Evolutionary conservation across 495 filamentous ascomycete species (phyloP), one percentile per base, ranked within the genome.

Genomic region (Pyrenula massariospora): DNA sequence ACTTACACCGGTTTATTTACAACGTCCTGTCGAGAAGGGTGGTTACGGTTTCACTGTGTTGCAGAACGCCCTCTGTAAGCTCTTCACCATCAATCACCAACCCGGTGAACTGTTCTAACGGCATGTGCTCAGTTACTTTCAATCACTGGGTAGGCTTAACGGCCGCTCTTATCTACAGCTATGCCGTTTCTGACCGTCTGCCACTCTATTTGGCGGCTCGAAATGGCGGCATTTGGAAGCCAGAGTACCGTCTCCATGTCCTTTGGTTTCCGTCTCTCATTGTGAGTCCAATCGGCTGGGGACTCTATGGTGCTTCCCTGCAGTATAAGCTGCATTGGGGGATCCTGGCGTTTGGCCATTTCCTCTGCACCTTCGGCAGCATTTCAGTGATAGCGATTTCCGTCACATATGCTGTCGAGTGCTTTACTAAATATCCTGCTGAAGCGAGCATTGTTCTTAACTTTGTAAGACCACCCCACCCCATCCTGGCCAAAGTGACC

Each of bases 351-450:
- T 55, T 78, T 1, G 76, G 59, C 2, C 63, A 70, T 22, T 74
- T 77, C 47, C 55, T 79, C 22, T 66, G 77, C 2, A 73, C 72
- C 8, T 63, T 76, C 50, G 69, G 66, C 0, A 69, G 71, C 19
- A 53, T 74, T 36, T 56, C 62, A 36, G 65, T 64, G 51, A 70
- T 75, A 23, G 73, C 76, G 2, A 68, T 77, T 10, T 67, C 69
- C 0, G 66, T 77, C 25, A 80, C 77, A 49, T 80, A 79, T 55
- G 65, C 76, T 49, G 71, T 71, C 12, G 76, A 80, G 56, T 72
- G 68, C 56, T 77, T 77, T 58, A 64, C 65, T 23, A 52, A 57
- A 3, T 64, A 73, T 57, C 72, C 74, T 11, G 65, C 68, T 2
- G 73, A 80, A 60, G 70, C 68, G 21, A 67, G 63, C 12, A 68